Percentiles rank a stretch among this genome's conserved stretches.
Conservation (phyloP, 805 yeast genomes). For the Ogataea henricii region DNA sequence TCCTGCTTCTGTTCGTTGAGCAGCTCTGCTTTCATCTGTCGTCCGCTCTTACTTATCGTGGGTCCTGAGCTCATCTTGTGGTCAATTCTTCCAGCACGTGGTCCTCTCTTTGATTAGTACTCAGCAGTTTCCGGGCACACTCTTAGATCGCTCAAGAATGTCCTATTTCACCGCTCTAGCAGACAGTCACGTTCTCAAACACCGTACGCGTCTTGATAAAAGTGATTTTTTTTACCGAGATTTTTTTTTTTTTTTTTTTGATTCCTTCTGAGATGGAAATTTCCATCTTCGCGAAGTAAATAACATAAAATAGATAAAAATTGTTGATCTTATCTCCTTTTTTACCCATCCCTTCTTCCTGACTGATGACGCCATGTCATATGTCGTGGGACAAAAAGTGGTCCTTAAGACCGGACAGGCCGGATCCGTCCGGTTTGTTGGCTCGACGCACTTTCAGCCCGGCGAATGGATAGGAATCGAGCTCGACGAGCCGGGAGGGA, state of each 20-base stretch:
- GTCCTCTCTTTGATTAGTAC: background rate
- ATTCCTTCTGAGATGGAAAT: background rate
- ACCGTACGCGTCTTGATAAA: background rate
- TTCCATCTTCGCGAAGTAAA: background rate
- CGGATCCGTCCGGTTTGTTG: conserved; percentile 54
- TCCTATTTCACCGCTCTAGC: background rate
- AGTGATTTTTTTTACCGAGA: background rate
- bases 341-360: background rate
- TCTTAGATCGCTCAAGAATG: too few relatives aligned
- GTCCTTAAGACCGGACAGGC: conserved; percentile 37
- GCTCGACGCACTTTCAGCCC: conserved; percentile 57
- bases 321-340: background rate
- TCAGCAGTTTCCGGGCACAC: too few relatives aligned
- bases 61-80: conserved; percentile 9
- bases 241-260: conserved; percentile 1
- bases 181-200: background rate
- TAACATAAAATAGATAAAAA: background rate
- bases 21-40: conserved; percentile 61
- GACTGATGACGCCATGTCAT: conserved; percentile 3
- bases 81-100: background rate
- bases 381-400: conserved; percentile 32
- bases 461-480: conserved; percentile 61
- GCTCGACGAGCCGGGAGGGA: conserved; percentile 42
- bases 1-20: conserved; percentile 88
- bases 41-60: conserved; percentile 23